A percentile compares a stretch with the other conserved stretches of the same genome.
Conservation (phyloP, 441 rosid genomes). For the Populus tomentosa region DNA sequence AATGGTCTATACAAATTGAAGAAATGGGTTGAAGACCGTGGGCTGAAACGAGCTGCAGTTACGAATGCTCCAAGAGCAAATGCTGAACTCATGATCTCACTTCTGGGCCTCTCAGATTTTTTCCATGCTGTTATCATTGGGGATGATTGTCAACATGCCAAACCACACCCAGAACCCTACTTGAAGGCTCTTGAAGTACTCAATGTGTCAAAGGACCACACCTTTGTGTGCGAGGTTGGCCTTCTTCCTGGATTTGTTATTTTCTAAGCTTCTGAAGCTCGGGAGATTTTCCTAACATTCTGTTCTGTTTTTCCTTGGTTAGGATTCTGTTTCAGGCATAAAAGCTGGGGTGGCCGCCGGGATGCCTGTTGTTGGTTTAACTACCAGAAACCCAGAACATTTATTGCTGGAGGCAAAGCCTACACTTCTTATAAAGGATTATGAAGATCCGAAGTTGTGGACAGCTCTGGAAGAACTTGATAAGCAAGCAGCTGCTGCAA, state of each 20-base stretch:
- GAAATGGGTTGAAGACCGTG: constrained; percentile 84
- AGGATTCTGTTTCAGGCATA: constrained; percentile 90
- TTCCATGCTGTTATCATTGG: constrained; percentile 74
- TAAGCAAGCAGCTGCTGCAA: constrained; percentile 22
- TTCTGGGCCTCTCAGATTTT: constrained; percentile 72
- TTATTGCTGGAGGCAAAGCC: constrained; percentile 72
- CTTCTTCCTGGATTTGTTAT: background rate
- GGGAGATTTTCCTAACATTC: background rate
- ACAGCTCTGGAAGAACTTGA: constrained; percentile 69
- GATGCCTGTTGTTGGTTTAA: constrained; percentile 74
- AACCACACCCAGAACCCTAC: constrained; percentile 88
- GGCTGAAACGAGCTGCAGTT: constrained; percentile 86
- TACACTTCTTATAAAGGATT: constrained; percentile 60
- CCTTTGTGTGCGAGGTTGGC: constrained; percentile 66
- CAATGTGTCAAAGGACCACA: constrained; percentile 73
- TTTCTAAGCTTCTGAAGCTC: background rate
- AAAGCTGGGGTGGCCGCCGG: constrained; percentile 97
- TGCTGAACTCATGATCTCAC: constrained; percentile 81
- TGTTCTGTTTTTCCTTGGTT: constrained; percentile 6
- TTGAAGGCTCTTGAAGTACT: constrained; percentile 75
- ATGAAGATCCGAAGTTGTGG: constrained; percentile 75
- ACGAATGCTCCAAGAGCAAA: constrained; percentile 86
- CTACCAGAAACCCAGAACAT: constrained; percentile 74
- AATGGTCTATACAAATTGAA: constrained; percentile 64
- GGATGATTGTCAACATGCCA: constrained; percentile 67